A percentile compares a stretch with the other conserved stretches of the same genome.
These are phyloP conservation scores for Lentinula aciculospora DNA, from an alignment of 768 basidiomycete genomes.

Conservation along the genomic window DNA sequence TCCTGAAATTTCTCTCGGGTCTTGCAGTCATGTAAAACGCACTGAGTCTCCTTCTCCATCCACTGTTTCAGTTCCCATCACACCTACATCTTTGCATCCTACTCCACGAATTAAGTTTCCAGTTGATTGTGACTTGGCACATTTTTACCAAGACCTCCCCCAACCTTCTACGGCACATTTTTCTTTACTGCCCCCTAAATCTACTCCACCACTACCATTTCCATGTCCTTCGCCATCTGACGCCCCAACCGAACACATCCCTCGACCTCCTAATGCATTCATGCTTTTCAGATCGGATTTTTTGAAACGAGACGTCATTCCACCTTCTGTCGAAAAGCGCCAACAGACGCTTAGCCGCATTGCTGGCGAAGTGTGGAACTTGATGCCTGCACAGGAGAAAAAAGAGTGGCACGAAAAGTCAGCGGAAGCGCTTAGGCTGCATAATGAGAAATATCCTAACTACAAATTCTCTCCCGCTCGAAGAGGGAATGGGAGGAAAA, in stretches of 20 bases:
- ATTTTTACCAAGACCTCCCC: background rate
- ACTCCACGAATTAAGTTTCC: background rate
- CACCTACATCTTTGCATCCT: background rate
- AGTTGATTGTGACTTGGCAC: background rate
- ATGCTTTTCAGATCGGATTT: slow-evolving; percentile 75
- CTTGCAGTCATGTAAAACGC: background rate
- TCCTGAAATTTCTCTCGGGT: background rate
- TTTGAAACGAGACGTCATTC: slow-evolving; percentile 42
- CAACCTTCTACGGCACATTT: background rate
- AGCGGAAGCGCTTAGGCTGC: slow-evolving; percentile 37
- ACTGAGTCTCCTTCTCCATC: background rate
- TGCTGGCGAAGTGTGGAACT: slow-evolving; percentile 65
- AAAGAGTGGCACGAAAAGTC: slow-evolving; percentile 42
- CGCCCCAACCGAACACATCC: slow-evolving; percentile 37
- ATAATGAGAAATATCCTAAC: slow-evolving; percentile 47
- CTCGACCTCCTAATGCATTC: slow-evolving; percentile 80
- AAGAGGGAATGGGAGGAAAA: slow-evolving; percentile 22
- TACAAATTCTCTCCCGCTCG: slow-evolving; percentile 57
- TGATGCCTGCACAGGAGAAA: slow-evolving; percentile 41
- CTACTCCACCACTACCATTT: slow-evolving; percentile 2
- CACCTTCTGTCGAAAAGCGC: slow-evolving; percentile 47
- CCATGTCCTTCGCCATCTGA: slow-evolving; percentile 1
- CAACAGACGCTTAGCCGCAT: slow-evolving; percentile 72
- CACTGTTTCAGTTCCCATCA: background rate
- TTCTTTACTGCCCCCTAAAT: background rate